phyloP scores from a whole-genome alignment of 2,329 filamentous ascomycete genomes.

The Aulographum hederae region DNA sequence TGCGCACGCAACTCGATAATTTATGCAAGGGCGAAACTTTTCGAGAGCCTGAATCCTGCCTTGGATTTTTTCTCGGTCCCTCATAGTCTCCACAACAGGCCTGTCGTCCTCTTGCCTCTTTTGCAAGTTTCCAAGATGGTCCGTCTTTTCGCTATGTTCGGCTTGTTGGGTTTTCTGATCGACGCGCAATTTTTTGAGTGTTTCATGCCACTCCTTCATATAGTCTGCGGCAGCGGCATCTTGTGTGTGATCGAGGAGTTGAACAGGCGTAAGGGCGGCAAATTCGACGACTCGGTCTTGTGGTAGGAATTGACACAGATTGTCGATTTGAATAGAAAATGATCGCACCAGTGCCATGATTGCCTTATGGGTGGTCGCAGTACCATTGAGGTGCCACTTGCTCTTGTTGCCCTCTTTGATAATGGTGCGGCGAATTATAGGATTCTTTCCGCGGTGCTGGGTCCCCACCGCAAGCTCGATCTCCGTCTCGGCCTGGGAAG shows the following conservation, averaged over 20 bases:
- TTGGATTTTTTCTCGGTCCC: conserved; percentile 53
- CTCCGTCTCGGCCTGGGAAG: conserved; percentile 61
- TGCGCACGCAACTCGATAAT: conserved; percentile 39
- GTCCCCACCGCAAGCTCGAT: conserved; percentile 64
- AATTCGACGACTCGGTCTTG: conserved; percentile 95
- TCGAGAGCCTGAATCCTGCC: conserved; percentile 46
- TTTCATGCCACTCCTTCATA: conserved; percentile 61
- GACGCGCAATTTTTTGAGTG: conserved; percentile 52
- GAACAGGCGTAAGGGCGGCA: conserved; percentile 61
- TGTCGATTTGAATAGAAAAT: conserved; percentile 89
- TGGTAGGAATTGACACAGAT: conserved; percentile 89
- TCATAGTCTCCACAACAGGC: conserved; percentile 66
- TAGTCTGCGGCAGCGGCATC: conserved; percentile 69
- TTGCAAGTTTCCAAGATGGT: conserved; percentile 49
- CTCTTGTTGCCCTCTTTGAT: conserved; percentile 65
- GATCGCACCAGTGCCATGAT: conserved; percentile 49
- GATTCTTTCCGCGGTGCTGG: conserved; percentile 40
- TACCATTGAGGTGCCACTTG: conserved; percentile 61
- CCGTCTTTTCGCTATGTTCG: conserved; percentile 39
- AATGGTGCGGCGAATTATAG: conserved; percentile 58
- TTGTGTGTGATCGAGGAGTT: conserved; percentile 70
- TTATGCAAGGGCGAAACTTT: conserved; percentile 44
- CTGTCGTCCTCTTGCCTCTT: conserved; percentile 56
- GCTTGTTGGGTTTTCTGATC: conserved; percentile 40
- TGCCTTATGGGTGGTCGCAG: conserved; percentile 37